Base-by-base conservation (phyloP, 2,329 filamentous ascomycete species). In the Meredithiella fracta region DNA sequence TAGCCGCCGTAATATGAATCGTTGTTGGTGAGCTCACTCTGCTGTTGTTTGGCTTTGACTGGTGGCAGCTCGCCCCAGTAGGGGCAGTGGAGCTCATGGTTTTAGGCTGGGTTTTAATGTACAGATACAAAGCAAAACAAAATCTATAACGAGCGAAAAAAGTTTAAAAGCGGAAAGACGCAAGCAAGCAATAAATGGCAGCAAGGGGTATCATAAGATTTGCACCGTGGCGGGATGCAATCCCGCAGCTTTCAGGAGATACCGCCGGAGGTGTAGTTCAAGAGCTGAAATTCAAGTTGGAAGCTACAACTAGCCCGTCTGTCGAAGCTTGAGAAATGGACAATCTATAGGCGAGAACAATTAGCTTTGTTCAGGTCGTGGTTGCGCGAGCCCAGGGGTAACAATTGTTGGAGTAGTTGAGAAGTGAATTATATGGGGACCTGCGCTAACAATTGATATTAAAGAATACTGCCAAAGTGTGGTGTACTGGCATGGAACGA, bases 11-110 rank as follows among this genome's bases (percentile, higher is more conserved):
- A 49, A 42, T 53, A 59, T 14, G 53, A 55, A 49, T 59, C 57
- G 50, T 50, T 15, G 49, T 57, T 52, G 49, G 53, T 58, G 20
- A 58, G 50, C 38, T 58, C 56, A 29, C 56, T 58, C 31, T 55
- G 56, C 15, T 49, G 44, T 22, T 55, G 56, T 22, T 42, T 54
- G 15, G 49, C 23, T 37, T 55, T 58, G 14, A 52, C 40, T 22
- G 34, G 49, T 23, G 42, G 53, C 49, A 59, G 44, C 20, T 59
- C 53, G 17, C 54, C 53, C 57, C 50, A 59, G 25, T 56, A 50
- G 31, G 53, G 57, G 40, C 25, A 9, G 53, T 47, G 22, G 57
- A 59, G 54, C 53, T 53, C 57, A 59, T 34, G 29, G 5, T 34
- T 34, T 59, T 5, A 49, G 9, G 44, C n/a, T 49, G 31, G 8